Percentiles rank a stretch among this genome's conserved stretches.
phyloP scores from a whole-genome alignment of 2,329 filamentous ascomycete genomes.

The Fusarium setosum region DNA sequence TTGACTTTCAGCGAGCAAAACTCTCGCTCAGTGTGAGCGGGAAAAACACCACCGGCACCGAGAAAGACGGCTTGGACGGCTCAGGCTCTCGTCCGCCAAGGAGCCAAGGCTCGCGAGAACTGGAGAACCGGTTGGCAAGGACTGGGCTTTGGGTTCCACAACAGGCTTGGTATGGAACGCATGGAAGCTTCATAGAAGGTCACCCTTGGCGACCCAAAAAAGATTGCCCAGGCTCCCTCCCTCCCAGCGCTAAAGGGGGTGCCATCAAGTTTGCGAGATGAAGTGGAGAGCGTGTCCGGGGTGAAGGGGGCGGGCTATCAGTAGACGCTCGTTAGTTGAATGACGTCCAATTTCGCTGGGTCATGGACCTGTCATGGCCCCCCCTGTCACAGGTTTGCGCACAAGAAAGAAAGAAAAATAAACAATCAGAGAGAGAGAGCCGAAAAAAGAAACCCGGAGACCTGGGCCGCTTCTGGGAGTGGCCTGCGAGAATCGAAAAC shows the following conservation, averaged over 20 bases:
- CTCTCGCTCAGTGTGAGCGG: slow-evolving; percentile 12
- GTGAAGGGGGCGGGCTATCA: slow-evolving; percentile 9
- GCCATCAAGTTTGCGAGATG: slow-evolving; percentile 17
- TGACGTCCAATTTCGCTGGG: slow-evolving; percentile 44
- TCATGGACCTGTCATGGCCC: slow-evolving; percentile 40
- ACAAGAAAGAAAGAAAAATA: neutral
- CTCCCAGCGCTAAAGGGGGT: slow-evolving; percentile 10
- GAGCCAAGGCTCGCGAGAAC: slow-evolving; percentile 22
- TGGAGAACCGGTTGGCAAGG: slow-evolving; percentile 20
- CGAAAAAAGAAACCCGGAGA: slow-evolving; percentile 13
- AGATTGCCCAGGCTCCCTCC: slow-evolving; percentile 28
- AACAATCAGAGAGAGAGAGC: slow-evolving; percentile 4
- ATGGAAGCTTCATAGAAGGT: slow-evolving; percentile 43
- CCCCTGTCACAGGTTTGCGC: slow-evolving; percentile 5
- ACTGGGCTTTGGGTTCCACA: slow-evolving; percentile 33
- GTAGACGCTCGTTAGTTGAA: slow-evolving; percentile 34
- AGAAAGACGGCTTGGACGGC: slow-evolving; percentile 26
- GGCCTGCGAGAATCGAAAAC: neutral
- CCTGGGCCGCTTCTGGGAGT: neutral
- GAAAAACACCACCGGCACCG: slow-evolving; percentile 3
- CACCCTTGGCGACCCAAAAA: slow-evolving; percentile 10
- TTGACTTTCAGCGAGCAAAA: slow-evolving; percentile 33
- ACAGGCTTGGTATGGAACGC: slow-evolving; percentile 36
- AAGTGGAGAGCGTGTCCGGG: slow-evolving; percentile 38
- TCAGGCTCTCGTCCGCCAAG: slow-evolving; percentile 29